These are phyloP conservation scores for Amanita subjunquillea DNA, from an alignment of 768 basidiomycete genomes.

Conservation along the genomic window DNA sequence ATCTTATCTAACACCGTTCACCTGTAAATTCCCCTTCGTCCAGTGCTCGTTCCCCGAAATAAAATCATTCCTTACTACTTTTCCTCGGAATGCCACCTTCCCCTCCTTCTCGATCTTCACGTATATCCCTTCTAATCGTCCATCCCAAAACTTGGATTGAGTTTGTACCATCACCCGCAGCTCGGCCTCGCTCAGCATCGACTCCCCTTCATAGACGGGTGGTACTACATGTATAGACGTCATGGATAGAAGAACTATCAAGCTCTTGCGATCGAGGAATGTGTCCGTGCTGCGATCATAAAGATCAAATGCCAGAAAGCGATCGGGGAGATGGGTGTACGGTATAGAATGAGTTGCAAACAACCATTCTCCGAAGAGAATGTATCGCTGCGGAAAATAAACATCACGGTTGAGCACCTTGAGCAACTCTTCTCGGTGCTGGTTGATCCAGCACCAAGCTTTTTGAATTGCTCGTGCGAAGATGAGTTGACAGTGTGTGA, in stretches of 20 bases:
- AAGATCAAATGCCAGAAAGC: slow-evolving; percentile 50
- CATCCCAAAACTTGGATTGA: slow-evolving; percentile 19
- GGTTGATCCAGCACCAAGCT: slow-evolving; percentile 46
- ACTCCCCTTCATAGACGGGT: slow-evolving; percentile 27
- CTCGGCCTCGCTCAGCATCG: slow-evolving; percentile 27
- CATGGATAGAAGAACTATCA: slow-evolving; percentile 22
- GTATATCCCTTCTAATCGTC: slow-evolving; percentile 46
- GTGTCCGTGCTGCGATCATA: slow-evolving; percentile 38
- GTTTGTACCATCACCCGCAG: slow-evolving; percentile 35
- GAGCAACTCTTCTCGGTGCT: slow-evolving; percentile 32
- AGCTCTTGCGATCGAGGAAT: slow-evolving; percentile 27
- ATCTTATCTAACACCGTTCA: slow-evolving; percentile 19
- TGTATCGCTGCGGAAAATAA: slow-evolving; percentile 44
- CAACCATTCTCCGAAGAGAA: slow-evolving; percentile 58
- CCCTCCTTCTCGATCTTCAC: slow-evolving; percentile 39
- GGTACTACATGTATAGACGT: slow-evolving; percentile 36
- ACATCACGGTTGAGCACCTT: slow-evolving; percentile 35
- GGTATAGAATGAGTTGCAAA: slow-evolving; percentile 51
- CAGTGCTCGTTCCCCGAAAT: slow-evolving; percentile 58
- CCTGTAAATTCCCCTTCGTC: slow-evolving; percentile 21
- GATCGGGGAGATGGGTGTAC: slow-evolving; percentile 42
- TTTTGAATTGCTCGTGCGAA: slow-evolving; percentile 53
- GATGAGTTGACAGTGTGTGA: slow-evolving; percentile 47
- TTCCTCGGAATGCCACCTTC: slow-evolving; percentile 33
- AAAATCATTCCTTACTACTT: slow-evolving; percentile 51